Conservation (phyloP, 768 basidiomycete species). For the Daedaleopsis sinensis region DNA sequence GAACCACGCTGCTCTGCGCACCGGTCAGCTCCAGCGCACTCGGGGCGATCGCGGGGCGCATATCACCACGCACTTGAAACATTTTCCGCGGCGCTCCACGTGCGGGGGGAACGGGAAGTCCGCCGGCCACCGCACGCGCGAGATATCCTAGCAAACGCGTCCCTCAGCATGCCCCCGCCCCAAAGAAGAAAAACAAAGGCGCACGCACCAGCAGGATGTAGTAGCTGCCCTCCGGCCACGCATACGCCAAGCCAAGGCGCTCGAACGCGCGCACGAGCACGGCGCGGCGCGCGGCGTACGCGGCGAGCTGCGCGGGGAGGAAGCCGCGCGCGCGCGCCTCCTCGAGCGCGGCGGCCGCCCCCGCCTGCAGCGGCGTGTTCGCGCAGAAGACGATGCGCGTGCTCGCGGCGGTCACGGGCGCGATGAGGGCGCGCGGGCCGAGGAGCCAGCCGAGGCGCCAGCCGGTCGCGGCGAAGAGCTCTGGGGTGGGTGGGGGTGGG, state of each 20-base stretch:
- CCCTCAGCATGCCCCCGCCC: neutral
- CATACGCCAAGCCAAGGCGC: slow-evolving; percentile 78
- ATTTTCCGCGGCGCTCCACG: slow-evolving; percentile 80
- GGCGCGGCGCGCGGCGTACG: slow-evolving; percentile 81
- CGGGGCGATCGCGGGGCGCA: neutral
- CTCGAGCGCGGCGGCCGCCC: slow-evolving; percentile 85
- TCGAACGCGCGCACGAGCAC: slow-evolving; percentile 80
- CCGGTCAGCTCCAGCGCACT: neutral
- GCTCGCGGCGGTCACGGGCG: slow-evolving; percentile 85
- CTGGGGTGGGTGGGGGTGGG: no score
- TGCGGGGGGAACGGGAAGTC: slow-evolving; percentile 77
- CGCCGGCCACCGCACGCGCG: slow-evolving; percentile 72
- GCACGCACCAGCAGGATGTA: slow-evolving; percentile 77
- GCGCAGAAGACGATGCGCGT: slow-evolving; percentile 95
- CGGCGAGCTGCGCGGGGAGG: slow-evolving; percentile 72
- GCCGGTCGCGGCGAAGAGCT: slow-evolving; percentile 94
- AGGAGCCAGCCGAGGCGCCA: slow-evolving; percentile 98
- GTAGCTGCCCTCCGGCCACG: slow-evolving; percentile 87
- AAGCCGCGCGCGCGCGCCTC: slow-evolving; percentile 71
- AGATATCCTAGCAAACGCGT: slow-evolving; percentile 60
- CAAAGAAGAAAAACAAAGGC: no score
- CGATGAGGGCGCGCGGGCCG: slow-evolving; percentile 78
- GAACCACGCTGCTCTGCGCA: slow-evolving; percentile 83
- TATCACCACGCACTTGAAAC: slow-evolving; percentile 77
- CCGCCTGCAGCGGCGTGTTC: slow-evolving; percentile 94